These are phyloP conservation scores for Didymella segeticola DNA, from an alignment of 2,329 filamentous ascomycete species.

Conservation along the genomic window DNA sequence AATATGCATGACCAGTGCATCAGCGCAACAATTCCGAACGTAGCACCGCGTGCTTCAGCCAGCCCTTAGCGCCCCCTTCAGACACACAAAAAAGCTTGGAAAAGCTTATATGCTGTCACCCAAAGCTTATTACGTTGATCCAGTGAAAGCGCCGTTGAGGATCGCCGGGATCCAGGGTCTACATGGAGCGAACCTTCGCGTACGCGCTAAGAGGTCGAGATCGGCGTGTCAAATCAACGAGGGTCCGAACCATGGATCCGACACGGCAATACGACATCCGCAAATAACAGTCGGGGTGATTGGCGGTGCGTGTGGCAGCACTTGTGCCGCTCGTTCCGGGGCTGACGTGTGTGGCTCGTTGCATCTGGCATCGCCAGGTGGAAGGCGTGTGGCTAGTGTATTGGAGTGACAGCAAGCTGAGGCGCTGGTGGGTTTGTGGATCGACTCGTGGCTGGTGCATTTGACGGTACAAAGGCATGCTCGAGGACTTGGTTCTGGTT, in stretches of 20 bases:
- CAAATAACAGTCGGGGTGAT: neutral
- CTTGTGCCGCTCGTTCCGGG: neutral
- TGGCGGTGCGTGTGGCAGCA: neutral
- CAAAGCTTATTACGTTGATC: neutral
- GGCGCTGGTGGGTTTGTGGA: neutral
- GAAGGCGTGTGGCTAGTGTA: slow-evolving; percentile 2
- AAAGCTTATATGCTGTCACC: slow-evolving; percentile 1
- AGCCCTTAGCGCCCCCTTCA: no score
- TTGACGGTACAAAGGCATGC: no score
- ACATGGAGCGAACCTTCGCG: neutral
- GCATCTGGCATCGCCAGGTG: neutral
- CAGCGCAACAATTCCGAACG: no score
- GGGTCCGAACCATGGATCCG: neutral
- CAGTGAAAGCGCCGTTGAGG: neutral
- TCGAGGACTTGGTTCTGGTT: no score
- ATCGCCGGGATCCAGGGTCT: neutral
- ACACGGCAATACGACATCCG: neutral
- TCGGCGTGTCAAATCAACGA: neutral
- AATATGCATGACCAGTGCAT: neutral
- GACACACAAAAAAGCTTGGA: slow-evolving; percentile 1
- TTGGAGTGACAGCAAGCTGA: neutral
- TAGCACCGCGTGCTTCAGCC: no score
- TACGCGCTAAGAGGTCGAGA: neutral
- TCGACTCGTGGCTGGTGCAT: neutral
- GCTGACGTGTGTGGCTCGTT: neutral